These are phyloP conservation scores for Trichomonas gallinae DNA, from an alignment of 208 protist species.

Conservation along the genomic window DNA sequence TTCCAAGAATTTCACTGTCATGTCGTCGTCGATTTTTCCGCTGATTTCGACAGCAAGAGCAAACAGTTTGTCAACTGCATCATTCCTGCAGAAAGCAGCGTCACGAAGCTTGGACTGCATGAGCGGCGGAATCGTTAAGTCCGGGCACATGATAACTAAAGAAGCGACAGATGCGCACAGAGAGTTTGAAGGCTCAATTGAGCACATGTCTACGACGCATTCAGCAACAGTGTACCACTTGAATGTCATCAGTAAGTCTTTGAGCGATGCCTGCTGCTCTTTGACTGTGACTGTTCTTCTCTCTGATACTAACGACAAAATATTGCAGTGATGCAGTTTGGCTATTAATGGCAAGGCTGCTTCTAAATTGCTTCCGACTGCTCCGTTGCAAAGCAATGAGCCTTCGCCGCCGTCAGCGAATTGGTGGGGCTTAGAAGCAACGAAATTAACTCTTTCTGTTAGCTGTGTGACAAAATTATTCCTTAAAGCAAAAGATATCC, in stretches of 20 bases:
- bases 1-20: neutral
- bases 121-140: neutral
- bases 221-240: neutral
- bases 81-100: neutral
- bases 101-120: neutral
- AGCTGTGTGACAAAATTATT: neutral
- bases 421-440: neutral
- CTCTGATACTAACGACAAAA: neutral
- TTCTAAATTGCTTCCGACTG: neutral
- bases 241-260: neutral
- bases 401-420: neutral
- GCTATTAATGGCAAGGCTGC: neutral
- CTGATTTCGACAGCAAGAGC: neutral
- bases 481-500: neutral
- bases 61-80: neutral
- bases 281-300: neutral
- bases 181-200: neutral
- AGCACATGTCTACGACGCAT: neutral
- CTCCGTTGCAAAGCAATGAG: neutral
- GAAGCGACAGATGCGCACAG: neutral
- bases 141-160: neutral
- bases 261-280: neutral
- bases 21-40: neutral
- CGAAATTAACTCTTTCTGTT: neutral
- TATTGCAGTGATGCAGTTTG: neutral